phyloP scores from a whole-genome alignment of 371 early-diverging fungal species.

The Massospora cicadina region DNA sequence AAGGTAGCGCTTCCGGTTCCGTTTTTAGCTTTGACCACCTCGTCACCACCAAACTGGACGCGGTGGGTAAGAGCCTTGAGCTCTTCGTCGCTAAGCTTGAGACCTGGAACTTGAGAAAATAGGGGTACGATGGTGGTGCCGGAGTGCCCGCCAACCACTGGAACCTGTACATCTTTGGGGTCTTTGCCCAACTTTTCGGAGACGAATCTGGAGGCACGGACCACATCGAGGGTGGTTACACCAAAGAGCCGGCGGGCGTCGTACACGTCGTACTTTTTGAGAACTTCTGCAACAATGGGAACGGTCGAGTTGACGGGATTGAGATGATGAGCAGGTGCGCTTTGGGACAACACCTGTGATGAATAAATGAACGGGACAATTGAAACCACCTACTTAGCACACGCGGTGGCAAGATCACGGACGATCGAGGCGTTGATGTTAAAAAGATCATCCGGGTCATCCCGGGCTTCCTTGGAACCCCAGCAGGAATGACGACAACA shows the following conservation, averaged over 20 bases:
- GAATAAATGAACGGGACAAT: conserved; percentile 9
- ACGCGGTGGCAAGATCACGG: conserved; percentile 27
- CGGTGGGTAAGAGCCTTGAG: conserved; percentile 84
- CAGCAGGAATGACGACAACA: conserved; percentile 95
- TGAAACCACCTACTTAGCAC: conserved; percentile 29
- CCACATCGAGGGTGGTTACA: conserved; percentile 95
- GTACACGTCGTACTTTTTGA: conserved; percentile 84
- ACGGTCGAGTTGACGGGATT: conserved; percentile 99
- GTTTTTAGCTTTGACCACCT: conserved; percentile 98
- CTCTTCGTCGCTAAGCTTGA: conserved; percentile 76
- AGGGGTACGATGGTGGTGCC: conserved; percentile 96
- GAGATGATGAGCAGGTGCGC: conserved; percentile 90
- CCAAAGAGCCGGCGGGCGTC: conserved; percentile 87
- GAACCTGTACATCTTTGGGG: conserved; percentile 58
- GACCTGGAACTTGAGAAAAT: conserved; percentile 57
- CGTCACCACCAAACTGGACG: conserved; percentile 98
- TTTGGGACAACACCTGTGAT: conserved; percentile 68
- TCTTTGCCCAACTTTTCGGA: conserved; percentile 56
- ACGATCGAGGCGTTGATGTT: conserved; percentile 22
- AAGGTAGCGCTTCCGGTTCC: conserved; percentile 96
- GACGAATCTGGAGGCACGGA: conserved; percentile 94
- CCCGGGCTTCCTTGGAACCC: conserved; percentile 98
- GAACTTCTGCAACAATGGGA: conserved; percentile 93
- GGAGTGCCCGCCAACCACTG: conserved; percentile 97
- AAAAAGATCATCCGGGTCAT: conserved; percentile 99